Evolutionary conservation across 768 basidiomycete genomes (phyloP).

Genomic region (Termitomyces sp.): DNA sequence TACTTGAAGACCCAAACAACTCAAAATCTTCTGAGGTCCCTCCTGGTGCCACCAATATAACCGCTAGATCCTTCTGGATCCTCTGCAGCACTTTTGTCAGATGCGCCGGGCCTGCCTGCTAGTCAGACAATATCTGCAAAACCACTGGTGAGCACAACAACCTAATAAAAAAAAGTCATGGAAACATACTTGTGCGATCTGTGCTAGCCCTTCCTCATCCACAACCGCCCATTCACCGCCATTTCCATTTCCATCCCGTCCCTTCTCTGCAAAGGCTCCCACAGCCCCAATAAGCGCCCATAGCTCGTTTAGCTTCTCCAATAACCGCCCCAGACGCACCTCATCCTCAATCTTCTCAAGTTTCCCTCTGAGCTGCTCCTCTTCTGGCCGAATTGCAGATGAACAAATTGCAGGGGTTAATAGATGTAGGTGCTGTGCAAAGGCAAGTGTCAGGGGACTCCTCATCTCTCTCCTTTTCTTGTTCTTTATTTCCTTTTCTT

Average conservation of each 20-base stretch:
- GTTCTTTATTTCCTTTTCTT: too few relatives aligned
- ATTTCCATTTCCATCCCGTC: constrained; percentile 34
- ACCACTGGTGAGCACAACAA: background rate
- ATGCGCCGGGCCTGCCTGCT: constrained; percentile 77
- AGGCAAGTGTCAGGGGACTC: too few relatives aligned
- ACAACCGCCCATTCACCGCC: constrained; percentile 74
- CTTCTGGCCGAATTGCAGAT: constrained; percentile 71
- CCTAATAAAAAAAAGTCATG: background rate
- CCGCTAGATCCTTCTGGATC: constrained; percentile 56
- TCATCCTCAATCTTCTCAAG: constrained; percentile 77
- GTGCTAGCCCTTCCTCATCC: constrained; percentile 76
- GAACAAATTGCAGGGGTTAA: constrained; percentile 73
- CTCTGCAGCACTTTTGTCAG: constrained; percentile 69
- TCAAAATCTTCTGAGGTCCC: constrained; percentile 11
- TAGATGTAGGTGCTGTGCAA: constrained; percentile 74
- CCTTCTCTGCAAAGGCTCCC: constrained; percentile 51
- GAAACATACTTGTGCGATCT: constrained; percentile 59
- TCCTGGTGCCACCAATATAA: constrained; percentile 50
- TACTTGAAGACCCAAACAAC: constrained; percentile 29
- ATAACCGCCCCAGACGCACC: constrained; percentile 55
- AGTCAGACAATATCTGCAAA: constrained; percentile 61
- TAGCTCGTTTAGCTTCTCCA: constrained; percentile 73
- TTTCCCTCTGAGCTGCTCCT: constrained; percentile 65
- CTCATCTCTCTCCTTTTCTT: too few relatives aligned
- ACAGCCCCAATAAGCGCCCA: constrained; percentile 82